phyloP scores from a whole-genome alignment of 805 yeast genomes.

The Kluyveromyces lactis region DNA sequence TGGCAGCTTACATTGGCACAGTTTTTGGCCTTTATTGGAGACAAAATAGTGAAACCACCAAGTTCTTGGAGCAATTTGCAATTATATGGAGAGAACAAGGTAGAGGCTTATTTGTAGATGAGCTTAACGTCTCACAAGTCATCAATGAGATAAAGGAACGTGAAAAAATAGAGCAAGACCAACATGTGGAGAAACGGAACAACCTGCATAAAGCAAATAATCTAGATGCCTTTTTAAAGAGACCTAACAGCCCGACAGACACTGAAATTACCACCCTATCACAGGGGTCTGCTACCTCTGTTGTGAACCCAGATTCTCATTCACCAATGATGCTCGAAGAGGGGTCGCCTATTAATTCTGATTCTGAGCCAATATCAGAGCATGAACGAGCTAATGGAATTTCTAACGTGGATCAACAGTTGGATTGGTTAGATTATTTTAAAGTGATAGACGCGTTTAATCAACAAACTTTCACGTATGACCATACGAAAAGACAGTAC shows the following conservation, averaged over 20 bases:
- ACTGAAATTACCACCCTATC: constrained; percentile 2
- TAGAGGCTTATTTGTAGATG: constrained; percentile 77
- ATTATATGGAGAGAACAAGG: constrained; percentile 83
- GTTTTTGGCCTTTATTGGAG: constrained; percentile 86
- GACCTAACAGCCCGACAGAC: constrained; percentile 14
- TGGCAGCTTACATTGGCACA: constrained; percentile 70
- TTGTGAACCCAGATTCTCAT: neutral
- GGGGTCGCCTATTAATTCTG: constrained; percentile 3
- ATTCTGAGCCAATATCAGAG: neutral
- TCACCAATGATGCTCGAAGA: neutral
- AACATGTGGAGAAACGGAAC: neutral
- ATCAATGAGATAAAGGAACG: constrained; percentile 46
- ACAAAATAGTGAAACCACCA: constrained; percentile 19
- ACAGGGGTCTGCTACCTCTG: constrained; percentile 5
- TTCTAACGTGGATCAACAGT: constrained; percentile 5
- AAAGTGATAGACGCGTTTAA: constrained; percentile 52
- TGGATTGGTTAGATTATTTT: constrained; percentile 71
- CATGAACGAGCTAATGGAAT: neutral
- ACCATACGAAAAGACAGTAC: constrained; percentile 54
- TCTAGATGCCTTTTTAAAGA: constrained; percentile 12
- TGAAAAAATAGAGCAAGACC: constrained; percentile 20
- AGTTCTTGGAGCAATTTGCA: constrained; percentile 65
- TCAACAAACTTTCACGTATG: constrained; percentile 60
- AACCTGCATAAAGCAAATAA: constrained; percentile 6
- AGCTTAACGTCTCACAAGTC: constrained; percentile 55